Conservation (phyloP, 2,329 filamentous ascomycete species). For the Sordariomycetes sp. region DNA sequence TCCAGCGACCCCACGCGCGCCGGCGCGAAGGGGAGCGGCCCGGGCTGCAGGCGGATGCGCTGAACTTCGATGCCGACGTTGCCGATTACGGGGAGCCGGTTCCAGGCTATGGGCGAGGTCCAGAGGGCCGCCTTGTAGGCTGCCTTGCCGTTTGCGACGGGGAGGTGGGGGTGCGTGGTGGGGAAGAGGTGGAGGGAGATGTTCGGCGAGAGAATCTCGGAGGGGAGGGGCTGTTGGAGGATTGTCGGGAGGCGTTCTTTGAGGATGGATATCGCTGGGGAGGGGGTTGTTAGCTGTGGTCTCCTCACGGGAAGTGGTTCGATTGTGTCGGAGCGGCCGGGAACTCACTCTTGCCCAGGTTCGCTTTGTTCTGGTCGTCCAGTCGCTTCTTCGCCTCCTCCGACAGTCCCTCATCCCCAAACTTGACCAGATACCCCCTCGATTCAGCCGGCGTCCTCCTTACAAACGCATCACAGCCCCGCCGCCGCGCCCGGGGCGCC, state of each 20-base stretch:
- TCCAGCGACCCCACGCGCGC: constrained; percentile 38
- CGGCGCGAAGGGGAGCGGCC: constrained; percentile 32
- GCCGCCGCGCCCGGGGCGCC: not conserved
- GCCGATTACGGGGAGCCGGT: constrained; percentile 76
- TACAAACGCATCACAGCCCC: not conserved
- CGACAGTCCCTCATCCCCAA: not conserved
- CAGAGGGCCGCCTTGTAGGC: constrained; percentile 88
- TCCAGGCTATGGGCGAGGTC: constrained; percentile 95
- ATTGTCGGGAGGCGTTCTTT: constrained; percentile 55
- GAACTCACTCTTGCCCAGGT: constrained; percentile 1
- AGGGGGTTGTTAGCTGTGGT: not conserved
- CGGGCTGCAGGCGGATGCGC: constrained; percentile 73
- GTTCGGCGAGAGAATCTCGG: constrained; percentile 63
- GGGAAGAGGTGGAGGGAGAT: constrained; percentile 61
- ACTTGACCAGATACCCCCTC: constrained; percentile 1
- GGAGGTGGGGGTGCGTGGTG: constrained; percentile 74
- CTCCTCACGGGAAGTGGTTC: not conserved
- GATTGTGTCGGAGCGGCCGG: not conserved
- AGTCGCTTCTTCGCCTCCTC: constrained; percentile 4
- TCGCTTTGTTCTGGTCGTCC: not conserved
- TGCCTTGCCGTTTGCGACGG: constrained; percentile 79
- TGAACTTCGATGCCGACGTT: constrained; percentile 81
- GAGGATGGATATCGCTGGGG: constrained; percentile 46
- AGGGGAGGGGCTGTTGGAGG: constrained; percentile 53
- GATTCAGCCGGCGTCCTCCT: not conserved